These are phyloP conservation scores for Colletotrichum noveboracense DNA, from an alignment of 2,329 filamentous ascomycete genomes.

Conservation along the genomic window DNA sequence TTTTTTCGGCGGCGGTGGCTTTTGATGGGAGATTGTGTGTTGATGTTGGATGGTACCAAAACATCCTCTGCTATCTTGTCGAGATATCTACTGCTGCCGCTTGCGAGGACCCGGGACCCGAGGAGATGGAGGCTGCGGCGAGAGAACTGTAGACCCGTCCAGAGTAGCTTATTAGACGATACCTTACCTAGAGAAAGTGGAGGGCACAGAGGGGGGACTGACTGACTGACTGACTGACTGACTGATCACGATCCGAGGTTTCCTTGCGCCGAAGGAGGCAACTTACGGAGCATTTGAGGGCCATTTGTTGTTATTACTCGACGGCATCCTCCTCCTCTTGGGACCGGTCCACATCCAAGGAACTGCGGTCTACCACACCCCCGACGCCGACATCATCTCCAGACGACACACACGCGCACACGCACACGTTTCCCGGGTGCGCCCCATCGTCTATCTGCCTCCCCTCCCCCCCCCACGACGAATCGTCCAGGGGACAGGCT, in stretches of 20 bases:
- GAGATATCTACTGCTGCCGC: background rate
- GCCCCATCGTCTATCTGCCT: background rate
- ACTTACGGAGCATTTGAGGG: background rate
- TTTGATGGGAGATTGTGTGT: background rate
- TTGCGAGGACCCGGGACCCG: background rate
- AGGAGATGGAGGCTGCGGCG: background rate
- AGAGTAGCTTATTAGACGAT: background rate
- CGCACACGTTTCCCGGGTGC: background rate
- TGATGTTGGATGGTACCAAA: background rate
- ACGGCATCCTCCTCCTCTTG: background rate
- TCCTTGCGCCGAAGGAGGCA: background rate
- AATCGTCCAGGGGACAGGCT: background rate
- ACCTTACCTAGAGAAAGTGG: background rate
- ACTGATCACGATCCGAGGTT: background rate
- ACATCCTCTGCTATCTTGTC: background rate
- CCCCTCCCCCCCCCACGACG: background rate
- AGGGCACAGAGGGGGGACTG: background rate
- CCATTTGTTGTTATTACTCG: background rate
- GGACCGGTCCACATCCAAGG: background rate
- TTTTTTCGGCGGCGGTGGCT: background rate
- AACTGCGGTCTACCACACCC: background rate
- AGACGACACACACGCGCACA: background rate
- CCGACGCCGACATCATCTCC: background rate
- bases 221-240: background rate
- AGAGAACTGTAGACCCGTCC: background rate